Percentiles rank a stretch among this genome's conserved stretches.
Conservation (phyloP, 2,329 filamentous ascomycete genomes). For the Neoarthrinium moseri region DNA sequence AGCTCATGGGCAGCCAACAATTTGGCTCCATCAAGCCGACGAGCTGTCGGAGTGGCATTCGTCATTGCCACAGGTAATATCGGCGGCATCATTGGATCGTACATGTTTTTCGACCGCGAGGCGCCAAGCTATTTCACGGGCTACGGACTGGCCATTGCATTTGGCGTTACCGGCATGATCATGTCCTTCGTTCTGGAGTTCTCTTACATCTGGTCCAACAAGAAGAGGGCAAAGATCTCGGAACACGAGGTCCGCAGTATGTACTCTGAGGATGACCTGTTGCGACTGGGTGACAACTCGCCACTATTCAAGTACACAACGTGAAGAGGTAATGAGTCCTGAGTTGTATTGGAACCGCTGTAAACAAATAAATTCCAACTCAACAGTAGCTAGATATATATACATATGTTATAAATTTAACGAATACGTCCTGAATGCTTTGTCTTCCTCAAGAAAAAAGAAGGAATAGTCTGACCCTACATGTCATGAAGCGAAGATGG, state of each 20-base stretch:
- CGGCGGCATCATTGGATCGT: constrained; percentile 40
- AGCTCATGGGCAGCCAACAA: constrained; percentile 71
- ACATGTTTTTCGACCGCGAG: constrained; percentile 34
- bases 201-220: constrained; percentile 11
- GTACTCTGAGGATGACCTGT: constrained; percentile 12
- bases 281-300: constrained; percentile 12
- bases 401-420: too few species aligned
- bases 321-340: too few species aligned
- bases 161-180: constrained; percentile 26
- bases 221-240: constrained; percentile 7
- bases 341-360: too few species aligned
- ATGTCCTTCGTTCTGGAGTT: constrained; percentile 28
- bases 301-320: constrained; percentile 12
- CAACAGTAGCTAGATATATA: too few species aligned
- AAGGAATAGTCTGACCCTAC: too few species aligned
- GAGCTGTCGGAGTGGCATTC: constrained; percentile 36
- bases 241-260: constrained; percentile 9
- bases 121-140: constrained; percentile 31
- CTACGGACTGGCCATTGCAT: constrained; percentile 31
- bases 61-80: constrained; percentile 36
- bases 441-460: too few species aligned
- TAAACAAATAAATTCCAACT: too few species aligned
- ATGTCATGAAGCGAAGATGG: too few species aligned
- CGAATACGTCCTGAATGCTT: too few species aligned
- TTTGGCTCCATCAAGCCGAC: constrained; percentile 39